phyloP scores from a whole-genome alignment of 2,329 filamentous ascomycete species.

The Aspergillus felis region DNA sequence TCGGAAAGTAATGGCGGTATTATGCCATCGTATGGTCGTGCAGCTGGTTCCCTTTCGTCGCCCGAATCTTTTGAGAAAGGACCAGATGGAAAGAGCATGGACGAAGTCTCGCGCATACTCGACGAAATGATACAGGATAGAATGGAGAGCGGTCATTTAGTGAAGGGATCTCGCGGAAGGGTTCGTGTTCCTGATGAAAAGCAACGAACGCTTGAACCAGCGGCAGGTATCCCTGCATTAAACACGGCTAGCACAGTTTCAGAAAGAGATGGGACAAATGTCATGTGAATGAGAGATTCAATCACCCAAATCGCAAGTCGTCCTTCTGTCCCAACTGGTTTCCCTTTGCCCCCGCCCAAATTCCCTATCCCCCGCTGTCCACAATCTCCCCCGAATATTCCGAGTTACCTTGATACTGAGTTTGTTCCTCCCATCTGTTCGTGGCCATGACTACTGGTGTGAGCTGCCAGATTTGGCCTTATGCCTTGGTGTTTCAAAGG shows the following conservation, averaged over 20 bases:
- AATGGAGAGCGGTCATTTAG: constrained; percentile 69
- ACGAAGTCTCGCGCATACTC: constrained; percentile 88
- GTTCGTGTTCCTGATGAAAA: constrained; percentile 54
- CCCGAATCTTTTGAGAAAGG: constrained; percentile 31
- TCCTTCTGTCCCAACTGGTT: background rate
- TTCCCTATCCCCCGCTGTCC: background rate
- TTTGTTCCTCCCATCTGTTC: constrained; percentile 17
- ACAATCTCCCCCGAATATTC: background rate
- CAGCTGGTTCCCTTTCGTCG: constrained; percentile 28
- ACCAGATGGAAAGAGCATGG: constrained; percentile 63
- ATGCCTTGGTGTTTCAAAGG: constrained; percentile 9
- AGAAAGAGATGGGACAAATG: constrained; percentile 1
- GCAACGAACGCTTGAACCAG: constrained; percentile 28
- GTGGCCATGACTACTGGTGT: background rate
- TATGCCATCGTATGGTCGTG: constrained; percentile 22
- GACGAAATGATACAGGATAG: constrained; percentile 95
- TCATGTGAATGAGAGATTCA: background rate
- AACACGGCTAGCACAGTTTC: constrained; percentile 18
- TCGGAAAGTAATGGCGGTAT: constrained; percentile 28
- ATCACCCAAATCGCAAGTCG: background rate
- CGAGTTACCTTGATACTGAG: constrained; percentile 1
- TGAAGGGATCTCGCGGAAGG: constrained; percentile 64
- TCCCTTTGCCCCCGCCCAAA: background rate
- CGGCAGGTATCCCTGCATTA: constrained; percentile 22
- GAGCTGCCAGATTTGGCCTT: constrained; percentile 14